Percentiles rank a stretch among this genome's conserved stretches.
These are phyloP conservation scores for Lepiota venenata DNA, from an alignment of 768 basidiomycete species.

Conservation along the genomic window DNA sequence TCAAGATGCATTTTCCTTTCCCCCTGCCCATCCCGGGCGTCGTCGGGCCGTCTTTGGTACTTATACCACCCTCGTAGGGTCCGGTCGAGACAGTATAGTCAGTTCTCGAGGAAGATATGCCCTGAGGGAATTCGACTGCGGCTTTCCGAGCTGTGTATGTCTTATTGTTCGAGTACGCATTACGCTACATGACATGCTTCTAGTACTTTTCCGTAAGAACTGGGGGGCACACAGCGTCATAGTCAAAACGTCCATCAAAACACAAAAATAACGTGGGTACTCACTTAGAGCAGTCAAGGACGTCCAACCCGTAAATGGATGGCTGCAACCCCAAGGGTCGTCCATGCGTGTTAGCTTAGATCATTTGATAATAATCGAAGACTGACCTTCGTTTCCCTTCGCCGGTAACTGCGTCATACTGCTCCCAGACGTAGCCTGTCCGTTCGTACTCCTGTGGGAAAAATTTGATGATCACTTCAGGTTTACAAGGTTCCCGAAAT, in stretches of 20 bases:
- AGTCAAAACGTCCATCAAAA: neutral
- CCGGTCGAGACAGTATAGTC: no score
- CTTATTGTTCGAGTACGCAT: neutral
- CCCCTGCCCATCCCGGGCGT: neutral
- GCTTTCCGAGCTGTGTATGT: neutral
- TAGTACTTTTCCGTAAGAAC: conserved; percentile 34
- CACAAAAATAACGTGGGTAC: conserved; percentile 26
- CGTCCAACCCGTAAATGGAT: conserved; percentile 98
- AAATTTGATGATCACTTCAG: neutral
- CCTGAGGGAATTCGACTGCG: neutral
- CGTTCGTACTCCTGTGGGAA: conserved; percentile 75
- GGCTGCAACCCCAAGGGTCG: conserved; percentile 40
- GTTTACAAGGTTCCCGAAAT: neutral
- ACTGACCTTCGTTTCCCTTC: conserved; percentile 82
- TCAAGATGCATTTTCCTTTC: neutral
- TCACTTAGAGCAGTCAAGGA: conserved; percentile 84
- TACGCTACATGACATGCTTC: neutral
- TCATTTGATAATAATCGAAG: neutral
- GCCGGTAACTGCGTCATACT: conserved; percentile 84
- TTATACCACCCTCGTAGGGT: no score
- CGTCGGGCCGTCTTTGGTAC: no score
- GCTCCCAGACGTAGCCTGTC: conserved; percentile 97
- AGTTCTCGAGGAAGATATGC: neutral
- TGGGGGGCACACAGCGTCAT: conserved; percentile 9
- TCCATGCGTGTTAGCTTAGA: no score